phyloP scores from a whole-genome alignment of 2,329 filamentous ascomycete genomes.

The Trichoderma citrinoviride region DNA sequence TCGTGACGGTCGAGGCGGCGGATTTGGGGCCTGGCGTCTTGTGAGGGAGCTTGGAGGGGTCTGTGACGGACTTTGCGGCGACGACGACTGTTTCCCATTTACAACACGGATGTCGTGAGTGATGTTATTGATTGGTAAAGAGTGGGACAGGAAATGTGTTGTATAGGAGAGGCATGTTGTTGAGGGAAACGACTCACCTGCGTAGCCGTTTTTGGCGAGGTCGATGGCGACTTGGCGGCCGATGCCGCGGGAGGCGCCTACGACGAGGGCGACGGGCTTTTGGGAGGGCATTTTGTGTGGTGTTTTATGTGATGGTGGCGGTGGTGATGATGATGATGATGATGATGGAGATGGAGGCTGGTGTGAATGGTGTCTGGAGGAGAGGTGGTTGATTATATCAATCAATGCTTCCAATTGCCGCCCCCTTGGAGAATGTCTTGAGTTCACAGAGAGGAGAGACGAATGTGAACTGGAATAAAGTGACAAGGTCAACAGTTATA shows the following conservation, averaged over 20 bases:
- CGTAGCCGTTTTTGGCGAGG: slow-evolving; percentile 67
- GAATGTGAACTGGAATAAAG: no score
- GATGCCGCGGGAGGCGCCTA: slow-evolving; percentile 77
- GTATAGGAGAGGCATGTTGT: no score
- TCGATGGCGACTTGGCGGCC: slow-evolving; percentile 78
- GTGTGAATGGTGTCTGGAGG: not conserved
- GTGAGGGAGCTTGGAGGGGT: slow-evolving; percentile 53
- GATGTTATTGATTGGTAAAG: not conserved
- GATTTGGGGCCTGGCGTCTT: slow-evolving; percentile 76
- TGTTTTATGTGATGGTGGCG: not conserved
- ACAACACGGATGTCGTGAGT: not conserved
- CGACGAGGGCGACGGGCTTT: slow-evolving; percentile 63
- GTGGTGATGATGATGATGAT: no score
- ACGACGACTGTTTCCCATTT: slow-evolving; percentile 66
- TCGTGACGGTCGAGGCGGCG: slow-evolving; percentile 70
- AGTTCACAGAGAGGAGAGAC: not conserved
- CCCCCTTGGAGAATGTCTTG: no score
- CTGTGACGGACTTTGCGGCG: slow-evolving; percentile 70
- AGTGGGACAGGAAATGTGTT: not conserved
- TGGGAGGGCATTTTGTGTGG: slow-evolving; percentile 23
- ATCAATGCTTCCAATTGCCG: not conserved
- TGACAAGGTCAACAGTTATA: no score
- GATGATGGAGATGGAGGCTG: not conserved
- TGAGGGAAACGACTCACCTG: slow-evolving; percentile 50
- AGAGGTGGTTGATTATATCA: not conserved